Conservation (phyloP, 2,329 filamentous ascomycete species). For the Fusarium succisae region DNA sequence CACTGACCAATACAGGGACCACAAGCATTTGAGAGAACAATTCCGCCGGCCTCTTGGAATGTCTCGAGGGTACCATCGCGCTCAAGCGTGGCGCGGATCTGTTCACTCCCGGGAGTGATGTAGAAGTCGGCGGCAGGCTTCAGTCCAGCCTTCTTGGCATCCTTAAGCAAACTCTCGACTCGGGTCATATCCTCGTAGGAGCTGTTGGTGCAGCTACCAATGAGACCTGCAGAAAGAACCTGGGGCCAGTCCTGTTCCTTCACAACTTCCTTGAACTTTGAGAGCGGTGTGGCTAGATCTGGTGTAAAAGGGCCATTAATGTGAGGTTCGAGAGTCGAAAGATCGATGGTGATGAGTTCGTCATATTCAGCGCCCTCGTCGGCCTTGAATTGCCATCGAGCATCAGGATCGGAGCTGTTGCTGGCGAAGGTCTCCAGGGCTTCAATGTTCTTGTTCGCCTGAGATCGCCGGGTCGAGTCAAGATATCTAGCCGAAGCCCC, state of each 20-base stretch:
- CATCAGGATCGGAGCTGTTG: slow-evolving; percentile 54
- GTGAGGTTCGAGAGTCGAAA: slow-evolving; percentile 93
- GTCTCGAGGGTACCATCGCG: slow-evolving; percentile 92
- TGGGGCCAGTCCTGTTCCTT: slow-evolving; percentile 96
- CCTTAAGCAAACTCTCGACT: slow-evolving; percentile 80
- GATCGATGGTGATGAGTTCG: slow-evolving; percentile 94
- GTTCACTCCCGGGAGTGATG: slow-evolving; percentile 95
- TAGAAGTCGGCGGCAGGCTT: slow-evolving; percentile 95
- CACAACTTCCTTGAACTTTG: slow-evolving; percentile 94
- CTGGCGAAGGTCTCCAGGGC: slow-evolving; percentile 65
- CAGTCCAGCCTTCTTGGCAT: slow-evolving; percentile 90
- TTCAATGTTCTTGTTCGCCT: slow-evolving; percentile 74
- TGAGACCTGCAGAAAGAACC: slow-evolving; percentile 95
- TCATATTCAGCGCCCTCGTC: slow-evolving; percentile 92
- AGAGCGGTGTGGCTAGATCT: slow-evolving; percentile 96
- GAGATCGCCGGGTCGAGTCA: slow-evolving; percentile 73
- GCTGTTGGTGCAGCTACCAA: slow-evolving; percentile 97
- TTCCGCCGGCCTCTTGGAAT: slow-evolving; percentile 94
- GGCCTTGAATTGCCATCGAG: slow-evolving; percentile 73
- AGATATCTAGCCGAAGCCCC: slow-evolving; percentile 86
- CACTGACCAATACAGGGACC: slow-evolving; percentile 94
- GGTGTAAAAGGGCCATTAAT: slow-evolving; percentile 99
- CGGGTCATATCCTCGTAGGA: slow-evolving; percentile 91
- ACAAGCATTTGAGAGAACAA: slow-evolving; percentile 95
- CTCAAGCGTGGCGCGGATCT: slow-evolving; percentile 92